A percentile compares a stretch with the other conserved stretches of the same genome.
Evolutionary conservation across 75 land plant species (phyloP).

Genomic region (Picea sitchensis): DNA sequence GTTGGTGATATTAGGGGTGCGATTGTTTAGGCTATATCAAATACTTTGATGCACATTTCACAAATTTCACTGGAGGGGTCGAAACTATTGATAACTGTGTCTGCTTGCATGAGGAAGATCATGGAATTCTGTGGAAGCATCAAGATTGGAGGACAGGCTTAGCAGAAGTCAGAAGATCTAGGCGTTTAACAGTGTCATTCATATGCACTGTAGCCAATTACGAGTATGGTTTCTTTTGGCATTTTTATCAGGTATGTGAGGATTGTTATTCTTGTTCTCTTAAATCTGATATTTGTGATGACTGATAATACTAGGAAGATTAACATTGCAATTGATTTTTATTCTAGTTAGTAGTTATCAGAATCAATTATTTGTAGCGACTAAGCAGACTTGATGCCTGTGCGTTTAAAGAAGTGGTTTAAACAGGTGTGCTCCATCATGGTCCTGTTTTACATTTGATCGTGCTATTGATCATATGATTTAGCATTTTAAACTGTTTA

Average conservation of each 20-base stretch:
- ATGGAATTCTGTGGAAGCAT: conserved; percentile 98
- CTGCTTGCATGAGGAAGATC: conserved; percentile 98
- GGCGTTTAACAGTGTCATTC: conserved; percentile 88
- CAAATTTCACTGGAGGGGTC: conserved; percentile 91
- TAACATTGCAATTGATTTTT: too few relatives aligned
- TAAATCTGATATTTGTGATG: too few relatives aligned
- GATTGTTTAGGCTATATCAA: conserved; percentile 94
- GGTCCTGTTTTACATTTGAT: too few relatives aligned
- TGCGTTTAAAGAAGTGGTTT: too few relatives aligned
- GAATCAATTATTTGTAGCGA: too few relatives aligned
- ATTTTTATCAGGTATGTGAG: conserved; percentile 87
- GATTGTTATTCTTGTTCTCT: too few relatives aligned
- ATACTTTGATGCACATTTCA: conserved; percentile 98
- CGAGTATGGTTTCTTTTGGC: conserved; percentile 99
- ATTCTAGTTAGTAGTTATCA: too few relatives aligned
- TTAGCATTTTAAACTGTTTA: too few relatives aligned
- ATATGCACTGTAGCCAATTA: conserved; percentile 98
- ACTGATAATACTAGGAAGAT: too few relatives aligned
- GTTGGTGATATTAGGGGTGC: conserved; percentile 70
- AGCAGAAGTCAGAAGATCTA: conserved; percentile 89
- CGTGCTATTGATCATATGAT: too few relatives aligned
- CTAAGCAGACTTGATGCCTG: too few relatives aligned
- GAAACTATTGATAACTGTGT: conserved; percentile 97
- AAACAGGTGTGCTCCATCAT: too few relatives aligned
- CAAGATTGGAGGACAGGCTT: conserved; percentile 99